Conservation (phyloP, 805 yeast species). For the Nakazawaea wyomingensis region DNA sequence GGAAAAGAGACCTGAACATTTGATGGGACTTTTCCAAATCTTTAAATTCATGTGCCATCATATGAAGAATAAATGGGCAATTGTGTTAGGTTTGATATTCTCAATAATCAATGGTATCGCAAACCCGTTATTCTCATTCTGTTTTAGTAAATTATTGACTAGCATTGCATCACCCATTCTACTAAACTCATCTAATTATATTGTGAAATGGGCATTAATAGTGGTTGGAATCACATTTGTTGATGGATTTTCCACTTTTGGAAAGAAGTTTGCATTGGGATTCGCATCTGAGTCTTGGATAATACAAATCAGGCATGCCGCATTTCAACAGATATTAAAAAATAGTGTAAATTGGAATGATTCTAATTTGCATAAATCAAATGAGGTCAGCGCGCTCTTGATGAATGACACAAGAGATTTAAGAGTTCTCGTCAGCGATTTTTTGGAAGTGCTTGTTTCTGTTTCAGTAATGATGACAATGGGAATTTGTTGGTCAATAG, state of each 20-base stretch:
- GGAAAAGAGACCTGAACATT: conserved; percentile 13
- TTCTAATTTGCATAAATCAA: conserved; percentile 32
- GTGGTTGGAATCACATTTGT: conserved; percentile 56
- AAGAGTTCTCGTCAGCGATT: conserved; percentile 58
- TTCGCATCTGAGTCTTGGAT: conserved; percentile 69
- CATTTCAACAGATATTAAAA: conserved; percentile 43
- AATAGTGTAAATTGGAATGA: conserved; percentile 54
- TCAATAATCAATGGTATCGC: conserved; percentile 56
- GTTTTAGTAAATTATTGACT: conserved; percentile 63
- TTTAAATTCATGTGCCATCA: conserved; percentile 25
- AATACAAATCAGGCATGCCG: conserved; percentile 39
- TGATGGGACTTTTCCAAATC: conserved; percentile 24
- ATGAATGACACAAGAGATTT: conserved; percentile 81
- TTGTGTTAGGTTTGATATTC: conserved; percentile 46
- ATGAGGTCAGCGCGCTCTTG: conserved; percentile 58
- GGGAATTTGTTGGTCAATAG: conserved; percentile 76
- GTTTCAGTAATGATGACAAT: conserved; percentile 47
- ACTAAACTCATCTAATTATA: conserved; percentile 24
- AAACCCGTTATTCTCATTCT: conserved; percentile 75
- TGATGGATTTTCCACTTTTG: conserved; percentile 56
- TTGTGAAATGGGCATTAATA: conserved; percentile 62
- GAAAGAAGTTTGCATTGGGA: conserved; percentile 45
- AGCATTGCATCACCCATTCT: conserved; percentile 50
- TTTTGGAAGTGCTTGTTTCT: conserved; percentile 49
- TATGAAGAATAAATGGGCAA: conserved; percentile 20